phyloP scores from a whole-genome alignment of 371 early-diverging fungal species.

The Rhizopus sp. region DNA sequence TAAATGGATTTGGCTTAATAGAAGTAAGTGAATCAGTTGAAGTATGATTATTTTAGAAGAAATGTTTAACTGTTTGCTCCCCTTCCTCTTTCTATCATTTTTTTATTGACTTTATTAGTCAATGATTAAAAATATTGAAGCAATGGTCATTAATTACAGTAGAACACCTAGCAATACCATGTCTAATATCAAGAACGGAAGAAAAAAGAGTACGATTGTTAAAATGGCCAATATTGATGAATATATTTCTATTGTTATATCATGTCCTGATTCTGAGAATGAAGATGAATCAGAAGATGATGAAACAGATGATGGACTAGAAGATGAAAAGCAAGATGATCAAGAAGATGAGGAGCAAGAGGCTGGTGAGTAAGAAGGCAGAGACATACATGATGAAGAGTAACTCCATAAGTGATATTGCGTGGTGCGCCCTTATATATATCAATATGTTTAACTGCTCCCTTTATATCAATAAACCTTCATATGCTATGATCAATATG shows the following conservation, averaged over 20 bases:
- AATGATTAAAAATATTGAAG: constrained; percentile 10
- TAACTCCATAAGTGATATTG: too few species aligned
- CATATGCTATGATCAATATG: constrained; percentile 7
- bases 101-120: constrained; percentile 8
- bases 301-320: constrained; percentile 3
- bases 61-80: constrained; percentile 16
- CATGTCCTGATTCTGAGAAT: constrained; percentile 2
- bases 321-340: constrained; percentile 16
- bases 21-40: constrained; percentile 11
- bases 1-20: constrained; percentile 12
- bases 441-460: constrained; percentile 7
- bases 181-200: constrained; percentile 14
- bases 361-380: too few species aligned
- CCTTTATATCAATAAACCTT: constrained; percentile 8
- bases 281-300: too few species aligned
- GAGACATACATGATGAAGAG: constrained; percentile 3
- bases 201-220: constrained; percentile 5
- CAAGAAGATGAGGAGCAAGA: constrained; percentile 6
- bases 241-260: constrained; percentile 9
- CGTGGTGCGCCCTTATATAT: constrained; percentile 5
- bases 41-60: constrained; percentile 5
- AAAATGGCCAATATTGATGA: constrained; percentile 7
- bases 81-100: constrained; percentile 15
- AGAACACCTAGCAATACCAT: constrained; percentile 11
- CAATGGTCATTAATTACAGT: constrained; percentile 15